These are phyloP conservation scores for Catunica adiposa DNA, from an alignment of 2,329 filamentous ascomycete species.

Conservation along the genomic window DNA sequence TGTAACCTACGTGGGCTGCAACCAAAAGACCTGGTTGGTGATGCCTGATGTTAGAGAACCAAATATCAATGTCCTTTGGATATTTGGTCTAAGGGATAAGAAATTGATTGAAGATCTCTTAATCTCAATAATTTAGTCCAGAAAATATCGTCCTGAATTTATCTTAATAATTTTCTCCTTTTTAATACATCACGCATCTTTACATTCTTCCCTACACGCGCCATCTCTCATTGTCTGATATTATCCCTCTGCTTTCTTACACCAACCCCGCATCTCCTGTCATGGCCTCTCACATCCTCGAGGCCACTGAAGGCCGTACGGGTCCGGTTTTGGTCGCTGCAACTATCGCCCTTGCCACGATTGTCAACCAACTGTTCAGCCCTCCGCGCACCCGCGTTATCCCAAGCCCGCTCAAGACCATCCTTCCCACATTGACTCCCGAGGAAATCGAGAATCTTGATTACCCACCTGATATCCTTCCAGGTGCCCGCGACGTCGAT, in stretches of 20 bases:
- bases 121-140: too few relatives aligned
- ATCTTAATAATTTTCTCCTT: too few relatives aligned
- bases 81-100: not conserved
- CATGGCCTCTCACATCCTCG: conserved; percentile 10
- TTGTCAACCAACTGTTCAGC: conserved; percentile 24
- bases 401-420: conserved; percentile 29
- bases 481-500: conserved; percentile 54
- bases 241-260: not conserved
- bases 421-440: conserved; percentile 22
- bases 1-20: not conserved
- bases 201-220: not conserved
- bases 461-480: conserved; percentile 54
- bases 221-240: not conserved
- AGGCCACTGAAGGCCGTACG: conserved; percentile 5
- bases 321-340: conserved; percentile 25
- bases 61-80: not conserved
- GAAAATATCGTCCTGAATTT: too few relatives aligned
- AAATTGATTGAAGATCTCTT: too few relatives aligned
- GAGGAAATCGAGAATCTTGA: conserved; percentile 24
- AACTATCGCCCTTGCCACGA: conserved; percentile 25
- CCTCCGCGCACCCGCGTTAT: conserved; percentile 26
- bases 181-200: not conserved
- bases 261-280: not conserved
- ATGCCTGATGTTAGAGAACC: not conserved
- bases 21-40: not conserved